phyloP scores from a whole-genome alignment of 2,329 filamentous ascomycete species.

The Gyromitra esculenta region DNA sequence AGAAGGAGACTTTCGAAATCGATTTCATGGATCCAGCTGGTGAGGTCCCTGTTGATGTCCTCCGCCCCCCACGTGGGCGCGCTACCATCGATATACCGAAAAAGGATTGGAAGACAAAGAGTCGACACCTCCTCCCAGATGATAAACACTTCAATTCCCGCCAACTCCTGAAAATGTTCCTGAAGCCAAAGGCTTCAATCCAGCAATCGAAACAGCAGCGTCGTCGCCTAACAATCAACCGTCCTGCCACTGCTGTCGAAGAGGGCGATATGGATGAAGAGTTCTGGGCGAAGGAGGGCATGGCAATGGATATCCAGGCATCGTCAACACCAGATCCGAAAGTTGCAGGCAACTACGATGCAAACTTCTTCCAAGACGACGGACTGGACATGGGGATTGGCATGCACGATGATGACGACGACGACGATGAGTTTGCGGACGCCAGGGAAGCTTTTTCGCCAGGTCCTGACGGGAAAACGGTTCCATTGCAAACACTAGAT shows the following conservation, averaged over 20 bases:
- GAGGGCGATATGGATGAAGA: slow-evolving; percentile 89
- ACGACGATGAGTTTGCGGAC: slow-evolving; percentile 80
- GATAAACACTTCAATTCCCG: slow-evolving; percentile 98
- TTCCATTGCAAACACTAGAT: slow-evolving; percentile 15
- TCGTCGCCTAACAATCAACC: slow-evolving; percentile 63
- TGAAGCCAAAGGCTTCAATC: slow-evolving; percentile 91
- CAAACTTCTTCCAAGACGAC: slow-evolving; percentile 96
- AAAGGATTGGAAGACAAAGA: slow-evolving; percentile 95
- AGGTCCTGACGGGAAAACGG: slow-evolving; percentile 65
- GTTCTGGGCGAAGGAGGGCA: slow-evolving; percentile 84
- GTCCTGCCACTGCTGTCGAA: slow-evolving; percentile 59
- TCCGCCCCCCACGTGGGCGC: slow-evolving; percentile 82
- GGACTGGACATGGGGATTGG: slow-evolving; percentile 68
- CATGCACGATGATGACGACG: slow-evolving; percentile 65
- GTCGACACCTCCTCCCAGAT: slow-evolving; percentile 89
- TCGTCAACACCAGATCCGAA: slow-evolving; percentile 56
- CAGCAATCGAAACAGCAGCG: slow-evolving; percentile 68
- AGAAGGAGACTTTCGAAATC: slow-evolving; percentile 96
- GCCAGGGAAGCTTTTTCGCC: slow-evolving; percentile 82
- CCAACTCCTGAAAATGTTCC: slow-evolving; percentile 85
- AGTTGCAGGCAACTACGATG: slow-evolving; percentile 80
- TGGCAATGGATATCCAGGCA: slow-evolving; percentile 60
- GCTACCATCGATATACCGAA: slow-evolving; percentile 85
- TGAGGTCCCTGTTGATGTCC: slow-evolving; percentile 77
- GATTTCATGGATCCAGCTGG: slow-evolving; percentile 81